Base-by-base conservation (phyloP, 2,329 filamentous ascomycete genomes). In the Sporothrix phasma region DNA sequence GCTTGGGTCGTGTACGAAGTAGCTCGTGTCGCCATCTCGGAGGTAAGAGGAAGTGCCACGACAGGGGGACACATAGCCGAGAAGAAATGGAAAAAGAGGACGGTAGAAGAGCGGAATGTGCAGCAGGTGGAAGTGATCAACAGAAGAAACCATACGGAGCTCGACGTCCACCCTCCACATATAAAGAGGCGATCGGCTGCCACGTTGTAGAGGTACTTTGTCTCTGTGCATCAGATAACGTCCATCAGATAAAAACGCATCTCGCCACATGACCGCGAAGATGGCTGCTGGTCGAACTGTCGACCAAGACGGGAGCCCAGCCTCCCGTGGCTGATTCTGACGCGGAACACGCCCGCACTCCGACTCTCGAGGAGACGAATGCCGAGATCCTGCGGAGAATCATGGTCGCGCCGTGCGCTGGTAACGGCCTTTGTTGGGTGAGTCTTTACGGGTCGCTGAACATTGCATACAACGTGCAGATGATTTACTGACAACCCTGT, bases 311-410 rank as follows among this genome's bases (percentile, higher is more conserved):
- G 10, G n/a, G 31, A 3, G 19, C 17, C 51, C 39, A 24, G 22
- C 13, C 34, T n/a, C 19, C 54, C 3, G 37, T 24, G 13, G 54
- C 15, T 3, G 54, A 59, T 11, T n/a, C 39, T 8, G 54, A 59
- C 11, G 58, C 37, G 29, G 43, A 61, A 29, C 26, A 11, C 4
- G 58, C 29, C n/a, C 58, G 10, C 39, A 45, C 29, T 41, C 49
- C 15, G n/a, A 45, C 17, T 11, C 49, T 29, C 11, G 39, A 37
- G 22, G 54, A 61, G 37, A 64, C 62, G 2, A 64, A 64, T 37
- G 62, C 62, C 1, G 62, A 45, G 47, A 64, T 64, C 41, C 46
- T 64, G 24, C 45, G 45, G 22, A 46, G 54, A 26, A n/a, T 64
- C 62, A n/a, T 64, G 62, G 62, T 61, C 62, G 24, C 34, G 46